phyloP scores from a whole-genome alignment of 2,329 filamentous ascomycete genomes.

The Cordyceps farinosa region DNA sequence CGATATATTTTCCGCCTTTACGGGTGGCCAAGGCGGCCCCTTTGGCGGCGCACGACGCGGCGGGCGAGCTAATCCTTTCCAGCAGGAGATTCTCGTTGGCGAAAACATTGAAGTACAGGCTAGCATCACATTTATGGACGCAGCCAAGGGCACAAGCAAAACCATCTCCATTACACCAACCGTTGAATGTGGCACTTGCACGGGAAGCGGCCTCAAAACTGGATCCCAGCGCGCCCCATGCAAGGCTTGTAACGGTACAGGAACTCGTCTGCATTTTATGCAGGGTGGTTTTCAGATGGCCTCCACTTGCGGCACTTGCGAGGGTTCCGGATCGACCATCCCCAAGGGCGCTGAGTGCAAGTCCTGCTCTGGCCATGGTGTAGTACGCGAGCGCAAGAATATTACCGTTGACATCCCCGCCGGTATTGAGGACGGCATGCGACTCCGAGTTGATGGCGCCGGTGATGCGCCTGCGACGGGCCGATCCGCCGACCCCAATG shows the following conservation, averaged over 20 bases:
- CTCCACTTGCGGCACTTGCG: constrained; percentile 78
- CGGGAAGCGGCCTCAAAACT: constrained; percentile 77
- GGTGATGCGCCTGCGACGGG: constrained; percentile 84
- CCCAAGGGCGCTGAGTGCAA: constrained; percentile 79
- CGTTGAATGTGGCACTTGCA: constrained; percentile 76
- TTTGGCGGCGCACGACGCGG: constrained; percentile 53
- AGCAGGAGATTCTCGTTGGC: constrained; percentile 78
- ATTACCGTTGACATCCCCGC: constrained; percentile 89
- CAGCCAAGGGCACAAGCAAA: constrained; percentile 85
- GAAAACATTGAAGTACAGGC: constrained; percentile 95
- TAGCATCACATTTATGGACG: constrained; percentile 92
- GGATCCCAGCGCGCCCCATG: constrained; percentile 73
- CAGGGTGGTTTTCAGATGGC: constrained; percentile 95
- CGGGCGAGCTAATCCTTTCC: constrained; percentile 62
- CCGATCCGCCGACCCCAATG: constrained; percentile 58
- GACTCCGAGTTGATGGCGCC: constrained; percentile 76
- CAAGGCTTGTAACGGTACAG: constrained; percentile 78
- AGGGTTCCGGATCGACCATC: constrained; percentile 71
- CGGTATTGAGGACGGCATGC: constrained; percentile 96
- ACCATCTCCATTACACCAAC: constrained; percentile 84
- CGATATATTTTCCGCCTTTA: constrained; percentile 87
- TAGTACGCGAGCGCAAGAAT: constrained; percentile 76
- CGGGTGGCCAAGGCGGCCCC: constrained; percentile 48
- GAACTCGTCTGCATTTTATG: constrained; percentile 82
- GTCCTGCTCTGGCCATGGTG: constrained; percentile 77